phyloP scores from a whole-genome alignment of 2,329 filamentous ascomycete species.

The Alternaria alternata region DNA sequence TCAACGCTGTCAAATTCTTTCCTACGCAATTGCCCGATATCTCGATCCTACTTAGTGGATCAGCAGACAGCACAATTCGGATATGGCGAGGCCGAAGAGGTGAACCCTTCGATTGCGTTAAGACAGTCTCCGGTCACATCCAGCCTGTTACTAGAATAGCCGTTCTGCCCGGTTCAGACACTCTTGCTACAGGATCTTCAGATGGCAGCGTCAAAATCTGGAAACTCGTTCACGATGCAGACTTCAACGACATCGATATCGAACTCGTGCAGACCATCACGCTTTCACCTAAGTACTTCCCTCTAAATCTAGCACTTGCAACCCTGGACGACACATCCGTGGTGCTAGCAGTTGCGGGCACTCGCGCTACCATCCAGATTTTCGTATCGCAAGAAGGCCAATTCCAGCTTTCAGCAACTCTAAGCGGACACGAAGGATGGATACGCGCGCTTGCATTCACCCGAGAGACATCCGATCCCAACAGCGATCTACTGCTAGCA shows the following conservation, averaged over 20 bases:
- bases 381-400: constrained; percentile 67
- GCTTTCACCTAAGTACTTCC: constrained; percentile 81
- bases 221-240: constrained; percentile 61
- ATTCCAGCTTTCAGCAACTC: constrained; percentile 77
- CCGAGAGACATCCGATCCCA: constrained; percentile 62
- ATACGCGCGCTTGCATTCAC: constrained; percentile 84
- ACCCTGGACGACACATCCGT: constrained; percentile 65
- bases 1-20: constrained; percentile 86
- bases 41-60: constrained; percentile 76
- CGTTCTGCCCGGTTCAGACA: constrained; percentile 53
- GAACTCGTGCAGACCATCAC: constrained; percentile 64
- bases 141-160: constrained; percentile 74
- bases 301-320: constrained; percentile 76
- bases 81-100: constrained; percentile 61
- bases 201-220: constrained; percentile 73
- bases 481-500: constrained; percentile 79
- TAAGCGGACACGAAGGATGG: constrained; percentile 94
- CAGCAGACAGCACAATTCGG: constrained; percentile 78
- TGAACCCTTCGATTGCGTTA: constrained; percentile 51
- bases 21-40: constrained; percentile 58
- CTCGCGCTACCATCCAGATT: constrained; percentile 81
- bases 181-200: constrained; percentile 68
- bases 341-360: constrained; percentile 85
- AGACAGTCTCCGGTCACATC: constrained; percentile 71
- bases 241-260: constrained; percentile 33